Conservation (phyloP, 83 land plant species). For the Larix sibirica region DNA sequence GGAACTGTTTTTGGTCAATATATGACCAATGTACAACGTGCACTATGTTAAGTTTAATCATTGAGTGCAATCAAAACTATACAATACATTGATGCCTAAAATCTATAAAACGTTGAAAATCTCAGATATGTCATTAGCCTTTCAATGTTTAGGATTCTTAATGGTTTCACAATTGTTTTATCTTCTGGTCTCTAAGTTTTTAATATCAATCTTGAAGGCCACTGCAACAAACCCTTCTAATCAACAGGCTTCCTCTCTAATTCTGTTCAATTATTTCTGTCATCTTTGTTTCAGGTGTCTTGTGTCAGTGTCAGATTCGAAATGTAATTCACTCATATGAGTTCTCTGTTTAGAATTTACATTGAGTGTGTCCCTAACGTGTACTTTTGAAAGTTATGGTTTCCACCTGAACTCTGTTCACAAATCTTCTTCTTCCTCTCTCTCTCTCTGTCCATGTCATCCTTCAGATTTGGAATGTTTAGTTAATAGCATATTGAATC, state of each 20-base stretch:
- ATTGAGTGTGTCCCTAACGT: not conserved
- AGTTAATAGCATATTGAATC: not conserved
- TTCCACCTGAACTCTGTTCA: not conserved
- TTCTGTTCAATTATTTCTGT: not conserved
- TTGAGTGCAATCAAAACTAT: not conserved
- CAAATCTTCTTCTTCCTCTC: not conserved
- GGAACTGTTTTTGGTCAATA: not conserved
- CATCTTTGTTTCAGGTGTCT: constrained; percentile 4
- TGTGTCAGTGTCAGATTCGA: not conserved
- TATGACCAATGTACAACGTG: not conserved
- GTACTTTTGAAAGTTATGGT: not conserved
- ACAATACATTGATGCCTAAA: too few species aligned
- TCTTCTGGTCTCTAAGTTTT: not conserved
- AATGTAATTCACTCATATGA: too few species aligned
- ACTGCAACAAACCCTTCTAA: not conserved
- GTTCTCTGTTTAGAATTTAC: not conserved
- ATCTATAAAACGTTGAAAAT: not conserved
- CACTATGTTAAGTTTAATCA: not conserved
- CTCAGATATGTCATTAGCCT: not conserved
- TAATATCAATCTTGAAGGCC: not conserved
- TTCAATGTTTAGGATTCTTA: not conserved
- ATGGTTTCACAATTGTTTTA: not conserved
- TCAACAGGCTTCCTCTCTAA: not conserved
- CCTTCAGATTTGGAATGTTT: not conserved
- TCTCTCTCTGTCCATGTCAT: not conserved